phyloP scores from a whole-genome alignment of 176 grass and related monocot species.

The Triticum timopheevii region DNA sequence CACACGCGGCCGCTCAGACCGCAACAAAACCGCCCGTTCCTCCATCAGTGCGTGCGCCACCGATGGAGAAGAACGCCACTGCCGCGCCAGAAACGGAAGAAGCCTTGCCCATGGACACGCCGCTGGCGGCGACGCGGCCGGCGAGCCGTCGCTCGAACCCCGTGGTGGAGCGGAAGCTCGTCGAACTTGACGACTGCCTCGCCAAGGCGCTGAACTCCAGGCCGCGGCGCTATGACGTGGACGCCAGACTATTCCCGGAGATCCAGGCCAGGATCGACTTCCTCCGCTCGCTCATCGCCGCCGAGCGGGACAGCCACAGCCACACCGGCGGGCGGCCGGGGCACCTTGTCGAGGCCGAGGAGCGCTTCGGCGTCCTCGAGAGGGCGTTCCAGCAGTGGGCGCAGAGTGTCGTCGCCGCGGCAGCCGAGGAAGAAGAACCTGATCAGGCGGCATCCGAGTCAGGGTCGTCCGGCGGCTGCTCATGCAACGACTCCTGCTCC shows the following conservation, averaged over 20 bases:
- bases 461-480: conserved; percentile 21
- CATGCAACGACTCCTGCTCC: conserved; percentile 43
- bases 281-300: conserved; percentile 35
- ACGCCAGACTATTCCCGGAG: background rate
- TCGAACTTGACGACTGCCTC: conserved; percentile 18
- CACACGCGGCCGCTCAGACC: conserved; percentile 3
- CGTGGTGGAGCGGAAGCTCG: conserved; percentile 27
- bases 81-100: background rate
- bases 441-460: background rate
- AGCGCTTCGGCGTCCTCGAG: conserved; percentile 34
- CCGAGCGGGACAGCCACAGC: conserved; percentile 27
- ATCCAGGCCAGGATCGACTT: conserved; percentile 21
- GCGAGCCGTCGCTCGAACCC: background rate
- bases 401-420: background rate
- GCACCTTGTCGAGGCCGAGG: conserved; percentile 19
- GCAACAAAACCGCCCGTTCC: conserved; percentile 11
- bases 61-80: background rate
- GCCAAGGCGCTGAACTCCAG: background rate
- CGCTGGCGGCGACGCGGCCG: background rate
- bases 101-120: background rate
- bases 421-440: background rate
- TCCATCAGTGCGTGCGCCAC: background rate
- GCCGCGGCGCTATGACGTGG: background rate
- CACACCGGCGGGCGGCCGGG: background rate
- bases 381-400: conserved; percentile 24